Evolutionary conservation across 2,329 filamentous ascomycete species (phyloP), one percentile per base, ranked within the genome.

Genomic region (Aspergillus ochraceoroseus): DNA sequence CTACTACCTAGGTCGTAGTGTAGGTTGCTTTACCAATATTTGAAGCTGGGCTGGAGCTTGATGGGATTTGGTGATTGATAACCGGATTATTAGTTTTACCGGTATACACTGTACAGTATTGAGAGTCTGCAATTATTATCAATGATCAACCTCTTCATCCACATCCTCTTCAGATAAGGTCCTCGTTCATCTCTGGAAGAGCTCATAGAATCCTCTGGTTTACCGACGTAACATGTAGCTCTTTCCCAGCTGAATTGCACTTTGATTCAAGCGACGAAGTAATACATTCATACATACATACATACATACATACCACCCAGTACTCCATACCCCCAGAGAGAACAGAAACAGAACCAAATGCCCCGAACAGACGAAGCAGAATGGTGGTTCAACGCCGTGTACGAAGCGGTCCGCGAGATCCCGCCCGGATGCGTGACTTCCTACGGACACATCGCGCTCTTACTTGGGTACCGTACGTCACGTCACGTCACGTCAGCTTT

Each of bases 351-450:
- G 13, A 32, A 5, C 5, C 20, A n/a, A 20, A 72, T 72, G 69
- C 54, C 68, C 28, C 65, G 68, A 37, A 63, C 67, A 11, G 68
- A 73, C 43, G 70, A 72, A 56, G 68, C 68, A 23, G 67, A 71
- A 47, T 66, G 61, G 59, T 73, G 69, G 69, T 68, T 68, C 47
- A 66, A 70, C 46, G 73, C 84, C 30, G 88, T 95, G 34, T 95
- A 94, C 68, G 70, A 73, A 44, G 87, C 89, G 9, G 78, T 95
- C 3, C 86, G 90, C 63, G 80, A 95, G 62, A 85, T 96, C 20
- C 90, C 92, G 0, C 59, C 66, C 6, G 90, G 90, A 46, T 84
- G 76, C 59, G 88, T 95, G 28, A 95, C 89, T 1, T 86, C 79
- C 32, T 96, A 96, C 61, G 87, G 85, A 2, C 79, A 83, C 52